Evolutionary conservation across 768 basidiomycete genomes (phyloP), one percentile per base, ranked within the genome.

Genomic region (Pholiota molesta): DNA sequence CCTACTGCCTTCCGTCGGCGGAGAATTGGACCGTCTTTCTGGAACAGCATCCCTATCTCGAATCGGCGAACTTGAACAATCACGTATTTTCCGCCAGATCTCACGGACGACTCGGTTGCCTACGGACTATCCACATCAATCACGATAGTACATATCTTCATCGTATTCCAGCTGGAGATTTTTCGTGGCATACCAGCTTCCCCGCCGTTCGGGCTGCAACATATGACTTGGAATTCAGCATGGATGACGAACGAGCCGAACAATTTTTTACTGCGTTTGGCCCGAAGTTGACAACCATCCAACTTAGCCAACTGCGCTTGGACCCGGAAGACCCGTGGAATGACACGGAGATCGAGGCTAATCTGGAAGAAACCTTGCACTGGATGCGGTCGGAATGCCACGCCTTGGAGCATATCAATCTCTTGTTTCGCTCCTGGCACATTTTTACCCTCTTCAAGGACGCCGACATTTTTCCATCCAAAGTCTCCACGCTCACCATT

Each of bases 1-100:
- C 26, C 4, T 28, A 19, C 23, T 16, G 19, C 16, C 42, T 57
- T 21, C 59, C 66, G n/a, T 21, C 52, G 1, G 29, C 28, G 1
- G n/a, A 57, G 10, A 49, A 52, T 33, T 68, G 65, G 68, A 62
- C 57, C 3, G 17, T 40, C 14, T 69, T 72, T 51, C 40, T 70
- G 5, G 26, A 58, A 19, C 51, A 42, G 5, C 66, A 69, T 39
- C 60, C 62, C 2, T 23, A 59, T 4, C 61, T 72, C 13, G 55
- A 62, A n/a, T 61, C 63, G 6, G 49, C 65, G 33, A 62, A 66
- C n/a, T 45, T 44, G 11, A 57, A 59, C 5, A 13, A 42, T 40
- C 9, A 6, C 19, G 1, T n/a, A 45, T n/a, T 10, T 19, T 3
- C 2, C 7, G 8, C 6, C 7, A 26, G n/a, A n/a, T n/a, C n/a